phyloP scores from a whole-genome alignment of 306 rosid genomes.

The Chamaecrista fasciculata region DNA sequence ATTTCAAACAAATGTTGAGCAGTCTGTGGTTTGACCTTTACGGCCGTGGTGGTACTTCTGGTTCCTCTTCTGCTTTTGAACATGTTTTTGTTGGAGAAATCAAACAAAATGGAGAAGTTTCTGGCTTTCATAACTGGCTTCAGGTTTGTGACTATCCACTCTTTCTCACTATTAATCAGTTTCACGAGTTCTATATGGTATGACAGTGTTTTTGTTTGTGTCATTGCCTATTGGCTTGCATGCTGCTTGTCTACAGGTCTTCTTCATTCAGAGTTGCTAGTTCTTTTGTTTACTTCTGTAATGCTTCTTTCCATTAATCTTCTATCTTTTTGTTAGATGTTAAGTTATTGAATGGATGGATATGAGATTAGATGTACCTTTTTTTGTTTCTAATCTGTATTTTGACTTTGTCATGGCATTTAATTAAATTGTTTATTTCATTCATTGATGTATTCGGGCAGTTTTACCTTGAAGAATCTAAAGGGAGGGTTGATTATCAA shows the following conservation, averaged over 20 bases:
- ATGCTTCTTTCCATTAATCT: constrained; percentile 3
- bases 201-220: neutral
- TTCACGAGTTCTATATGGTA: neutral
- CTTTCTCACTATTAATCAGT: neutral
- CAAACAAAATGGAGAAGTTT: constrained; percentile 65
- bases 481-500: constrained; percentile 88
- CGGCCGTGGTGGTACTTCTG: constrained; percentile 80
- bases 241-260: neutral
- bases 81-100: constrained; percentile 98
- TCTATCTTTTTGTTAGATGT: neutral
- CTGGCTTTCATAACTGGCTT: constrained; percentile 97
- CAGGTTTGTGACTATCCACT: constrained; percentile 52
- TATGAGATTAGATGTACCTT: neutral
- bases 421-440: neutral
- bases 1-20: constrained; percentile 60
- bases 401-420: neutral
- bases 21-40: constrained; percentile 90
- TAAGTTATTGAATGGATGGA: constrained; percentile 12
- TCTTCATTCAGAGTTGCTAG: neutral
- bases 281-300: neutral
- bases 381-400: constrained; percentile 13
- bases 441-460: constrained; percentile 36
- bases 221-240: neutral
- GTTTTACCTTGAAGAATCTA: constrained; percentile 93
- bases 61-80: constrained; percentile 93